A percentile compares a stretch with the other conserved stretches of the same genome.
phyloP scores from a whole-genome alignment of 2,329 filamentous ascomycete species.

The Clarireedia hainanense region DNA sequence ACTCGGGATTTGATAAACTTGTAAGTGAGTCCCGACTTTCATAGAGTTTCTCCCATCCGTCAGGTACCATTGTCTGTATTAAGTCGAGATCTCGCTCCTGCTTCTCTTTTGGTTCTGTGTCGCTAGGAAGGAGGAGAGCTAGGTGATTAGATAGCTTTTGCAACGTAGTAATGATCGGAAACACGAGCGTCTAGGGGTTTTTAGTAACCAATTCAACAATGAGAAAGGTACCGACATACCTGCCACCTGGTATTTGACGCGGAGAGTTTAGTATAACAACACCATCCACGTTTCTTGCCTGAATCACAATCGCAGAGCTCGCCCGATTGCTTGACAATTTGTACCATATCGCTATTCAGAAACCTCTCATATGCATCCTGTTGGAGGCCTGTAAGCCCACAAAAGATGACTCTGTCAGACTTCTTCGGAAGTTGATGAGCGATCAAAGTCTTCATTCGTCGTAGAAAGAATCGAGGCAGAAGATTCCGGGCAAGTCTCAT shows the following conservation, averaged over 20 bases:
- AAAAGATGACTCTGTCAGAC: conserved; percentile 90
- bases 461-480: conserved; percentile 80
- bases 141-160: conserved; percentile 91
- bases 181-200: conserved; percentile 54
- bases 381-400: conserved; percentile 77
- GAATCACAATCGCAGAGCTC: conserved; percentile 65
- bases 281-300: conserved; percentile 69
- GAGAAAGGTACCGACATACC: conserved; percentile 25
- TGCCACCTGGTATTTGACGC: conserved; percentile 39
- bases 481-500: conserved; percentile 80
- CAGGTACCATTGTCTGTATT: conserved; percentile 66
- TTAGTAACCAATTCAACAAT: background rate
- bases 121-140: conserved; percentile 70
- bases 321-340: conserved; percentile 58
- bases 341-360: conserved; percentile 62
- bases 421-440: conserved; percentile 91
- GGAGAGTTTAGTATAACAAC: conserved; percentile 56
- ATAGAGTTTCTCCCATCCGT: conserved; percentile 68
- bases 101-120: conserved; percentile 58
- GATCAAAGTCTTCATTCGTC: conserved; percentile 88
- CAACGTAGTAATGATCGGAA: conserved; percentile 73
- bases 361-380: conserved; percentile 76
- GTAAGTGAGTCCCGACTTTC: conserved; percentile 68
- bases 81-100: conserved; percentile 69
- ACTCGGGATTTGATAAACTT: conserved; percentile 77